Conservation (phyloP, 192 early-diverging fungal species). For the Entomortierella parvispora region DNA sequence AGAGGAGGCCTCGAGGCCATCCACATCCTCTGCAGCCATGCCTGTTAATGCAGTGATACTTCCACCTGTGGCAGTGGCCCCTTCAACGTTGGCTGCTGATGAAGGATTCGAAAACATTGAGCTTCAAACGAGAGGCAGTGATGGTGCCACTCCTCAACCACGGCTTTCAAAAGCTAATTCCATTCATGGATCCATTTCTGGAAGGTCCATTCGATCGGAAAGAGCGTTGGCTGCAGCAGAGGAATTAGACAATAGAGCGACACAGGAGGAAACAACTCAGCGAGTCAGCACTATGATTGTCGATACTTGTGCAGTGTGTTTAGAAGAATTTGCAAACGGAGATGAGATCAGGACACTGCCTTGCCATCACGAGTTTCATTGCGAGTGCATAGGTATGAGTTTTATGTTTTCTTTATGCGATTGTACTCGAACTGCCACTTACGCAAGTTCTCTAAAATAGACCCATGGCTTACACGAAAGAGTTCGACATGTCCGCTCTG, state of each 20-base stretch:
- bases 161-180: constrained; percentile 14
- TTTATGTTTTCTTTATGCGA: background rate
- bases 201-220: constrained; percentile 23
- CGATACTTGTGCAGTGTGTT: constrained; percentile 55
- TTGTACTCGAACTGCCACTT: too few species aligned
- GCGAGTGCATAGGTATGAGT: constrained; percentile 51
- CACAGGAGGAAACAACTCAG: background rate
- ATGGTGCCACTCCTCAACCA: background rate
- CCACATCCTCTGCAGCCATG: background rate
- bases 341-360: constrained; percentile 48
- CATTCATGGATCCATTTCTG: constrained; percentile 14
- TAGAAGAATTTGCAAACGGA: constrained; percentile 52
- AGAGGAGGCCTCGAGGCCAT: background rate
- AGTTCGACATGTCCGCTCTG: constrained; percentile 56
- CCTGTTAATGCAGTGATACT: background rate
- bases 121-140: too few species aligned
- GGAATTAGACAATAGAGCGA: constrained; percentile 10
- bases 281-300: constrained; percentile 7
- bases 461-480: constrained; percentile 54
- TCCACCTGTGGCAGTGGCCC: background rate
- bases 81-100: too few species aligned
- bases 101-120: too few species aligned
- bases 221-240: constrained; percentile 27
- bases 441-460: too few species aligned
- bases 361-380: constrained; percentile 52